phyloP scores from a whole-genome alignment of 805 yeast genomes.

The Debaryomyces tyrocola region DNA sequence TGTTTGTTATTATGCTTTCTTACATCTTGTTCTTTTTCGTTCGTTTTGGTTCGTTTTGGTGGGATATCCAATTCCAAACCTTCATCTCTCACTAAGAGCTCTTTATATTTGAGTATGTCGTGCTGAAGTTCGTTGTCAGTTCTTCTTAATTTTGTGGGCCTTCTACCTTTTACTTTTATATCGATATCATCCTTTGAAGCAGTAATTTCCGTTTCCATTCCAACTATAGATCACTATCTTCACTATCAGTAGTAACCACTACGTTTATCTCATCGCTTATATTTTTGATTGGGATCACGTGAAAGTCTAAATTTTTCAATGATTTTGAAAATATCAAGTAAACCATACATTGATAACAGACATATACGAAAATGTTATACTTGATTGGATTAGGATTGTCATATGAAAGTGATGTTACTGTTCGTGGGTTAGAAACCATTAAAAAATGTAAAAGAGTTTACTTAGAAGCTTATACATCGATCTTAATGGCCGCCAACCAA shows the following conservation, averaged over 20 bases:
- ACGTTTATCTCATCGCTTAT: background rate
- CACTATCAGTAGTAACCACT: background rate
- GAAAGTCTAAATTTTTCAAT: background rate
- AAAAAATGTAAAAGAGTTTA: slow-evolving; percentile 86
- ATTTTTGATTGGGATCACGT: background rate
- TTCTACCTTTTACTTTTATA: background rate
- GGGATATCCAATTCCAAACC: slow-evolving; percentile 27
- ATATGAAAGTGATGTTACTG: slow-evolving; percentile 86
- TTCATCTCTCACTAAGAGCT: slow-evolving; percentile 12
- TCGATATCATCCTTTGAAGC: too few relatives aligned
- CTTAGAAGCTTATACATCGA: slow-evolving; percentile 92
- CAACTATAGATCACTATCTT: background rate
- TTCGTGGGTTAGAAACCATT: slow-evolving; percentile 86
- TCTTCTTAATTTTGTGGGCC: slow-evolving; percentile 3
- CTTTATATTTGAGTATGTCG: slow-evolving; percentile 20
- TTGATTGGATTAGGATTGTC: slow-evolving; percentile 91
- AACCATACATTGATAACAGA: too few relatives aligned
- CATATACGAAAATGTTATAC: slow-evolving; percentile 62
- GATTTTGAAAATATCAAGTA: too few relatives aligned
- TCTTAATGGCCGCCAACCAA: slow-evolving; percentile 87
- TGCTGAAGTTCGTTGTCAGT: slow-evolving; percentile 11
- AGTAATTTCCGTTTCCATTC: background rate
- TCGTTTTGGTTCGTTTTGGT: slow-evolving; percentile 14
- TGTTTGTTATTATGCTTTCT: background rate
- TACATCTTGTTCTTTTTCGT: slow-evolving; percentile 4